Evolutionary conservation across 139 green algal species (phyloP), one percentile per base, ranked within the genome.

Genomic region (Tetradesmus obliquus): DNA sequence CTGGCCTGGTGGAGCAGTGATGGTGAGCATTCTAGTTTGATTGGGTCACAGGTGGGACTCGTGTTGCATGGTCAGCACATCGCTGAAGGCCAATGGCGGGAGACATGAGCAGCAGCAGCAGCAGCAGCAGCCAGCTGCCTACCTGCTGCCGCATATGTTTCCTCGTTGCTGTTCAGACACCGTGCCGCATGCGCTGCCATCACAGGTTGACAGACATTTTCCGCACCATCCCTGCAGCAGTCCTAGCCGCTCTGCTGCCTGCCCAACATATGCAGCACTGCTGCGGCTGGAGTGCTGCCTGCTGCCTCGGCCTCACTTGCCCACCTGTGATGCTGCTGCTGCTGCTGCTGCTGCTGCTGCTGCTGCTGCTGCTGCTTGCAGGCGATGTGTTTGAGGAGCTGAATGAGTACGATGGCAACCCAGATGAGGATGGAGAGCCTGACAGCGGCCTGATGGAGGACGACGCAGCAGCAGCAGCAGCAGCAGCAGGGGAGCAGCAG

Each of bases 1-100:
- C 85, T 98, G 79, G 95, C 93, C 8, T 90, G 92, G 57, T 98
- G 95, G 95, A 88, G 85, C 66, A 88, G 55, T 55, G 92, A 92
- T 6, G 90, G 86, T 83, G 89, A 79, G 85, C 51, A 60, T n/a
- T n/a, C n/a, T n/a, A n/a, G n/a, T n/a, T n/a, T n/a, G n/a, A n/a
- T n/a, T n/a, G n/a, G n/a, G 69, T 20, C 4, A 9, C 69, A 32
- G 69, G 7, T n/a, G 19, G 69, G 69, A 22, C 15, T n/a, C 3
- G 3, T 32, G 19, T 55, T 83, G 76, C 76, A 54, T 81, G 72
- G 69, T 10, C 69, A 79, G 69, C 69, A 22, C 3, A 20, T 22
- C 9, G 19, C 15, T 79, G 69, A n/a, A n/a, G n/a, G n/a, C n/a
- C n/a, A n/a, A n/a, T n/a, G n/a, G n/a, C n/a, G n/a, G n/a, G n/a